Base-by-base conservation (phyloP, 2,329 filamentous ascomycete species). In the Mycosphaerelloides madeirae region DNA sequence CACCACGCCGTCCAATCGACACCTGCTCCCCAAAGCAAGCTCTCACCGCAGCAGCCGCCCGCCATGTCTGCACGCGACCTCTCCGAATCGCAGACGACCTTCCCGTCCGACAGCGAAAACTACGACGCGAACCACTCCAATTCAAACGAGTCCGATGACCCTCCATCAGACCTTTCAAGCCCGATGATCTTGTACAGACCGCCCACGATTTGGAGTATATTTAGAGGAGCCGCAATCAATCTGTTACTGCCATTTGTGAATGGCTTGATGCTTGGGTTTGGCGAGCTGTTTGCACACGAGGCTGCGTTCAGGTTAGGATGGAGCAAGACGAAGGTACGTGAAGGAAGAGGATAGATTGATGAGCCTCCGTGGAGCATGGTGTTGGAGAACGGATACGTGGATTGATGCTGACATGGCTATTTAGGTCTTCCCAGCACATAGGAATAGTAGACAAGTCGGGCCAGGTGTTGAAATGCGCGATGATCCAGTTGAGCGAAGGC, bases 181-280 rank as follows among this genome's bases (percentile, higher is more conserved):
- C 83, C 84, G 7, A 68, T 95, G 58, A 83, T 95, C 37, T 78
- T 97, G 36, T 98, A 97, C 76, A 81, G 82, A 54, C 88, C 90
- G 3, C 90, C 93, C 2, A 94, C 89, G 0, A 60, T 94, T 34
- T 95, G 87, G 87, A 82, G 86, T 8, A 67, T 98, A 51, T 55
- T 96, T 43, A 81, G 91, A 43, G 88, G 93, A 29, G 87, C 89
- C 13, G 89, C 90, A 5, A 98, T 98, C 70, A 98, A 98, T 66
- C 74, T 98, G n/a, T 61, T 98, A 1, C 71, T 98, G 15, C 93
- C 93, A 0, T 98, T 98, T 61, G 81, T 98, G 62, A 98, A 98
- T 70, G 93, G 93, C 36, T 79, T 98, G 75, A 98, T 98, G 93
- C 71, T 98, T 61, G 93, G 93, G 2, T 96, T 98, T 62, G 93